Conservation (phyloP, 495 filamentous ascomycete species). For the Podospora pseudoanserina region DNA sequence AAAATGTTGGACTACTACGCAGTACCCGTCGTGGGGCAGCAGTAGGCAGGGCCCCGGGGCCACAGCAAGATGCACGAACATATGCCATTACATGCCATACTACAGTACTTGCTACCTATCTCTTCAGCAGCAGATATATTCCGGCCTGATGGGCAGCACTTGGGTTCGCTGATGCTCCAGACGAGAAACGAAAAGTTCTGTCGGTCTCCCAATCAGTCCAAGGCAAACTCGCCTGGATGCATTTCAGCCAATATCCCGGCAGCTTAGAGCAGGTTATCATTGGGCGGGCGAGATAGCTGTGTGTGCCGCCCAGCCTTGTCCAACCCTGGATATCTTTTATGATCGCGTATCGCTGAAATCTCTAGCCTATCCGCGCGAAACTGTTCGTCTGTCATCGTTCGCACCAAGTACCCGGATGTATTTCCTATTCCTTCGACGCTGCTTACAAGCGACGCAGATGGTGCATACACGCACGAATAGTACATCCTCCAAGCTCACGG, state of each 20-base stretch:
- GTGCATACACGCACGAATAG: not conserved
- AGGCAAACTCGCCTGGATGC: constrained; percentile 1
- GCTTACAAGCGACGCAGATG: not conserved
- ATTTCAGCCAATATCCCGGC: not conserved
- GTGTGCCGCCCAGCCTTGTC: constrained; percentile 3
- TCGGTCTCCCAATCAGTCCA: constrained; percentile 3
- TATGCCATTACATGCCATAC: not conserved
- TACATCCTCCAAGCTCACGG: not conserved
- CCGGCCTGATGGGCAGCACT: not conserved
- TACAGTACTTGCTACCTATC: not conserved
- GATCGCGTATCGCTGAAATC: constrained; percentile 5
- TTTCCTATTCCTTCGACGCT: not conserved
- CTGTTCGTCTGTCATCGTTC: not conserved
- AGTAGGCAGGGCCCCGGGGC: not conserved
- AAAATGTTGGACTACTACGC: not conserved
- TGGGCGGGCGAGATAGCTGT: not conserved
- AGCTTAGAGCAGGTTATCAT: constrained; percentile 4
- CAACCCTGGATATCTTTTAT: not conserved
- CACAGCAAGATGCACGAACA: not conserved
- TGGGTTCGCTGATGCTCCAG: not conserved
- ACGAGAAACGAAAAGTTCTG: not conserved
- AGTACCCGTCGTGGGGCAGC: not conserved
- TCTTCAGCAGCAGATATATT: not conserved
- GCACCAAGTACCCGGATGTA: not conserved
- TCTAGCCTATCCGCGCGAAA: not conserved